Evolutionary conservation across 225 moss, liverwort and hornwort genomes (phyloP), one percentile per base, ranked within the genome.

Genomic region (Thuidium tamariscinum): DNA sequence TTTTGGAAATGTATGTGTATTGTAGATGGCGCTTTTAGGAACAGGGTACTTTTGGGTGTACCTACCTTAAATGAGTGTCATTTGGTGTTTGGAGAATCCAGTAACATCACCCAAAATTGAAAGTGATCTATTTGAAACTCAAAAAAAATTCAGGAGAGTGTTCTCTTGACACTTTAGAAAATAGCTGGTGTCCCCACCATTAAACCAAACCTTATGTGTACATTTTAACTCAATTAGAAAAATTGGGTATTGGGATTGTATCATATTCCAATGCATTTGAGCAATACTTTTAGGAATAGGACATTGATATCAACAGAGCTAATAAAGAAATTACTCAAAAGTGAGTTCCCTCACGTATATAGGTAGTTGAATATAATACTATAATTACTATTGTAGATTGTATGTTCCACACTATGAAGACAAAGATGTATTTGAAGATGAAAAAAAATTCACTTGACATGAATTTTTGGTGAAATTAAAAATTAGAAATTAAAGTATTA

Each of bases 281-380:
- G 4, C 4, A 46, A 46, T 18, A 44, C 3, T 29, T 2, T 18
- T 11, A 30, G 5, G 10, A 46, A 44, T 16, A 6, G 1, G 29
- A 17, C 0, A 72, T 72, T 46, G 18, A 18, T 46, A 11, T 30
- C 0, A 0, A 0, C 44, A 0, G 17, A 44, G 2, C 10, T 6
- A 30, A 46, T 7, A 4, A 46, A 0, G 6, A 73, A 1, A 46
- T 17, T 19, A 19, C 3, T 29, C 3, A 0, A 46, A 0, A 29
- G 2, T 30, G 0, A 68, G 0, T 10, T 3, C 2, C 19, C 2
- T n/a, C 5, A 7, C 6, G 0, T 1, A 16, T 17, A 3, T 30
- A 19, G 1, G 3, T 5, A 7, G 7, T 48, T 73, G 19, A 30
- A 48, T 6, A 48, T 1, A 7, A 18, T 73, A 3, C 7, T 26